A percentile compares a stretch with the other conserved stretches of the same genome.
Conservation (phyloP, 2,329 filamentous ascomycete genomes). For the Trichophyton equinum region DNA sequence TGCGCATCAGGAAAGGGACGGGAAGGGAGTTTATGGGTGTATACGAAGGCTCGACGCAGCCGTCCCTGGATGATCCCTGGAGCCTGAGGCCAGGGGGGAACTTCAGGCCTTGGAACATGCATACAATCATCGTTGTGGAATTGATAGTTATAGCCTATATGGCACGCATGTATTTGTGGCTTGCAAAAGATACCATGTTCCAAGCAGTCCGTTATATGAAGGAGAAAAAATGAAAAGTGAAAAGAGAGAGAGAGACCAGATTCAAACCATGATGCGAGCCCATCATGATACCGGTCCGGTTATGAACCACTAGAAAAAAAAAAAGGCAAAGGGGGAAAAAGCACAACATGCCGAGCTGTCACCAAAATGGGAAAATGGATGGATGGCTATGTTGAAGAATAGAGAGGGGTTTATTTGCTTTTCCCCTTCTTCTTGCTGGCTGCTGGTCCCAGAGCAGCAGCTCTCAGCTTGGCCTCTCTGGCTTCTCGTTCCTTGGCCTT, state of each 20-base stretch:
- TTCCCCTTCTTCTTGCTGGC: slow-evolving; percentile 20
- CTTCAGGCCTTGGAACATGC: background rate
- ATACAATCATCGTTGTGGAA: too few species aligned
- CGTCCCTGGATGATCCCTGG: background rate
- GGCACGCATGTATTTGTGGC: background rate
- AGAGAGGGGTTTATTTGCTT: slow-evolving; percentile 15
- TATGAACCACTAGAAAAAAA: background rate
- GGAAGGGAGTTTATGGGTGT: background rate
- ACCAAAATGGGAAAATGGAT: background rate
- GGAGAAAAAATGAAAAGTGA: background rate
- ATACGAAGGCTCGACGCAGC: background rate
- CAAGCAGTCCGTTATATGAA: background rate
- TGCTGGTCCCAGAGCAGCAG: slow-evolving; percentile 26
- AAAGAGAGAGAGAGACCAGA: background rate
- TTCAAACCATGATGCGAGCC: background rate
- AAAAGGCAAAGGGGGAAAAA: background rate
- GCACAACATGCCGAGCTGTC: background rate
- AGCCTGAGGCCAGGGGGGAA: background rate
- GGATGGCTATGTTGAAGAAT: background rate
- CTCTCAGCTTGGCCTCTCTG: slow-evolving; percentile 29
- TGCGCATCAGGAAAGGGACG: background rate
- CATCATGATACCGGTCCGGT: background rate
- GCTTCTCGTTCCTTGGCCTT: slow-evolving; percentile 23
- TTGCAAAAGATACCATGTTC: background rate
- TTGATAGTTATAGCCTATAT: background rate